Percentiles rank a stretch among this genome's conserved stretches.
Conservation (phyloP, 1,139 yeast genomes). For the Blastobotrys raffinosifermentans region DNA sequence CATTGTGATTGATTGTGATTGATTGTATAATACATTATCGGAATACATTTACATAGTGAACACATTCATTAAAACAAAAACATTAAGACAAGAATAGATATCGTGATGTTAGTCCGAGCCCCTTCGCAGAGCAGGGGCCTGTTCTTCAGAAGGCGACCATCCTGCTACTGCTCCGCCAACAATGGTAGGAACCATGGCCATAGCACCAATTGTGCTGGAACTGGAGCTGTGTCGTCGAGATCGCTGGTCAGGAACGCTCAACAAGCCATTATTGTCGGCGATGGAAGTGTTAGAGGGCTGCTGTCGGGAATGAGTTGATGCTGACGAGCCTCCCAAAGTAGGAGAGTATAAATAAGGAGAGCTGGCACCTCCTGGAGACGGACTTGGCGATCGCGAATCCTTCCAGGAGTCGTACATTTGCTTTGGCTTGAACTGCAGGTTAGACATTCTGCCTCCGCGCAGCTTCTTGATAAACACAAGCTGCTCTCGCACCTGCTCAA, state of each 20-base stretch:
- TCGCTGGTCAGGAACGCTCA: conserved; percentile 24
- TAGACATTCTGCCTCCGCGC: conserved; percentile 38
- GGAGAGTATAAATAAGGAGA: conserved; percentile 8
- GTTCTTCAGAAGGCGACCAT: conserved; percentile 26
- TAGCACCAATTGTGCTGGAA: conserved; percentile 36
- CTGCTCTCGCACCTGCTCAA: conserved; percentile 37
- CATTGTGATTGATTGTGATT: too few species aligned
- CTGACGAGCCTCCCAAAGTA: conserved; percentile 1
- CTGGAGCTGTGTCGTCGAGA: conserved; percentile 20
- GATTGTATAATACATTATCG: too few species aligned
- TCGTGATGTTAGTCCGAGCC: background rate
- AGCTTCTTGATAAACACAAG: conserved; percentile 33
- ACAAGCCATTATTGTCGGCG: conserved; percentile 16
- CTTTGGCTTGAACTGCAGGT: conserved; percentile 30
- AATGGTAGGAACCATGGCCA: conserved; percentile 47
- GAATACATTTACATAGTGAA: too few species aligned
- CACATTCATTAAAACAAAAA: background rate
- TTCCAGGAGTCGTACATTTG: conserved; percentile 24
- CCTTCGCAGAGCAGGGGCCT: background rate
- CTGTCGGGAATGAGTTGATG: conserved; percentile 6
- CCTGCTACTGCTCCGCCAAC: conserved; percentile 54
- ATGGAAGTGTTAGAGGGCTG: conserved; percentile 6
- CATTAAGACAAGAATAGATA: background rate
- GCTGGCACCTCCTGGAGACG: conserved; percentile 7
- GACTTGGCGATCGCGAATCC: conserved; percentile 20